These are phyloP conservation scores for Sonneratia alba DNA, from an alignment of 345 rosid genomes.

Conservation along the genomic window DNA sequence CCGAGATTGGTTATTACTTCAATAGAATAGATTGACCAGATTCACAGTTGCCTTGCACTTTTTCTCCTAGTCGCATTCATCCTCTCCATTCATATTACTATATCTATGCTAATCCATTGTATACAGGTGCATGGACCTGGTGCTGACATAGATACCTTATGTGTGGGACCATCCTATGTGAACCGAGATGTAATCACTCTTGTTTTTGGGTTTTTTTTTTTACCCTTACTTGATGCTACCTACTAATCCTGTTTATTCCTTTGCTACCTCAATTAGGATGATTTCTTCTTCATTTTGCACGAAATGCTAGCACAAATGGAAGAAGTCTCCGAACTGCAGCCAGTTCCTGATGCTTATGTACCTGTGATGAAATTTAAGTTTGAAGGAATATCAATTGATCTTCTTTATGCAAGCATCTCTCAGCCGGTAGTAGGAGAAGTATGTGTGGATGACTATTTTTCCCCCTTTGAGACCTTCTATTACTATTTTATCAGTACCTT, in stretches of 20 bases:
- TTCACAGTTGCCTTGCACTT: background rate
- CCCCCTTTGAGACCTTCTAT: background rate
- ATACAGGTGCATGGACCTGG: constrained; percentile 88
- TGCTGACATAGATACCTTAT: constrained; percentile 80
- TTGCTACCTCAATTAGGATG: constrained; percentile 51
- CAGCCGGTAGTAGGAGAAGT: constrained; percentile 76
- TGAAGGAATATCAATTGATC: constrained; percentile 84
- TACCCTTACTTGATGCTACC: background rate
- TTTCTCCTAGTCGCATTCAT: no score
- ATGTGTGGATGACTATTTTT: constrained; percentile 11
- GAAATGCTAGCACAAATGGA: constrained; percentile 61
- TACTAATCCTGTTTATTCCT: background rate
- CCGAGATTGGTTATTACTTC: background rate
- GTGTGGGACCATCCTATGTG: constrained; percentile 94
- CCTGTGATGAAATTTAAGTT: constrained; percentile 96
- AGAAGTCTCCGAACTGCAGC: constrained; percentile 86
- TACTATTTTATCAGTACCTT: background rate
- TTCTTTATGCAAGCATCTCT: constrained; percentile 86
- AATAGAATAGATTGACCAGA: background rate
- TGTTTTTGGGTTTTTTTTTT: background rate
- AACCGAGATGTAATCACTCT: constrained; percentile 50
- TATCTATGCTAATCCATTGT: background rate
- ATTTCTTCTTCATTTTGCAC: constrained; percentile 73
- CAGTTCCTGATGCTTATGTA: constrained; percentile 94
- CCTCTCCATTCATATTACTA: background rate